Base-by-base conservation (phyloP, 768 basidiomycete genomes). In the Phanerochaete sordida region DNA sequence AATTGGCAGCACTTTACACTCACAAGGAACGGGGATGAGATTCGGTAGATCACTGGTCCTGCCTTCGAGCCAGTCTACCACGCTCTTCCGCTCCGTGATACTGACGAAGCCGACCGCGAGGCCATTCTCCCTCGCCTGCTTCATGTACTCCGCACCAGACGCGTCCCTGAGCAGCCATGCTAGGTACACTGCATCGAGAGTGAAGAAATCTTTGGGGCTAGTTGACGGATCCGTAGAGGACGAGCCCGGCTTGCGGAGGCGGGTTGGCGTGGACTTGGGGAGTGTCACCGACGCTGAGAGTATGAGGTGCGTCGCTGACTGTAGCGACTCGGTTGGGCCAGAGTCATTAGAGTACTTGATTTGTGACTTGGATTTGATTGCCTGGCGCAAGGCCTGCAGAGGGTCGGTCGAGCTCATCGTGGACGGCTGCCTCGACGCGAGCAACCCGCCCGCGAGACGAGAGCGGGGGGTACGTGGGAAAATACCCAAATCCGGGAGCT, bases 21-120 rank as follows among this genome's bases (percentile, higher is more conserved):
- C 62, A 82, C 83, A 75, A 62, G 68, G 37, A 54, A 81, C 71
- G 30, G 80, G 75, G 50, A 81, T 75, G 63, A 86, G 77, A 26
- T 81, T 77, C n/a, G 81, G 79, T 49, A 83, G 79, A 46, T 81
- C 76, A 5, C 69, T 59, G 13, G 73, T 70, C 66, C 75, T 79
- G 35, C 90, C 86, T 66, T 89, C 85, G 46, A 98, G 70, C 86
- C 90, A 98, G 54, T 95, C 94, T 35, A 92, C 84, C 0, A 96
- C 86, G 47, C 79, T 80, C 76, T 91, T 93, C 62, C 95, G 78
- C 74, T 97, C 95, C 2, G 93, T 92, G 33, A 93, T 85, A 65
- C 90, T 87, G 39, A 98, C 92, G 70, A 93, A 84, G 8, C 88
- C 88, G 39, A 85, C 81, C 1, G 84, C 78, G 30, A 94, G 74